These are phyloP conservation scores for Serendipita sp. DNA, from an alignment of 768 basidiomycete species.

Conservation along the genomic window DNA sequence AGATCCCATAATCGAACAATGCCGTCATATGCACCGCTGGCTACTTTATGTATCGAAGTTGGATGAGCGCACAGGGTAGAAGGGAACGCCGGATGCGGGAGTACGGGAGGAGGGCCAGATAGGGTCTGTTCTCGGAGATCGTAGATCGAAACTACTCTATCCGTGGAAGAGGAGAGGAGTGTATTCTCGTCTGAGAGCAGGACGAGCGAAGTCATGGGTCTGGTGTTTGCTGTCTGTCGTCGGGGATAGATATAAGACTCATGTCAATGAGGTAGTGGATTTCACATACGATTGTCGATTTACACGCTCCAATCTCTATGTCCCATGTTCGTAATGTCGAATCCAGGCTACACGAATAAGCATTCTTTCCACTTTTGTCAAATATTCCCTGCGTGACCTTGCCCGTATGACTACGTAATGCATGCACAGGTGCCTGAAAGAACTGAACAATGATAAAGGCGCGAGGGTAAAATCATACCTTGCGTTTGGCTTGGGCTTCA, in stretches of 20 bases:
- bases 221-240: slow-evolving; percentile 46
- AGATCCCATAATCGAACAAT: slow-evolving; percentile 65
- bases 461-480: slow-evolving; percentile 19
- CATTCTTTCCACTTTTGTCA: slow-evolving; percentile 19
- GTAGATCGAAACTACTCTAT: slow-evolving; percentile 56
- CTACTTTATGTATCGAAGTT: slow-evolving; percentile 32
- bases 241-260: neutral
- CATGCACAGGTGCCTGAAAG: slow-evolving; percentile 39
- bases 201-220: slow-evolving; percentile 55
- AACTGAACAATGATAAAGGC: neutral
- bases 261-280: neutral
- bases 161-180: slow-evolving; percentile 50
- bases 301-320: slow-evolving; percentile 56
- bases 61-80: slow-evolving; percentile 36
- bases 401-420: slow-evolving; percentile 71
- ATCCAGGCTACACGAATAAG: slow-evolving; percentile 70
- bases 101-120: slow-evolving; percentile 24
- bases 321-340: slow-evolving; percentile 87
- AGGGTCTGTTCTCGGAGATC: slow-evolving; percentile 37
- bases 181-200: slow-evolving; percentile 28
- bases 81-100: slow-evolving; percentile 50
- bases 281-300: slow-evolving; percentile 44
- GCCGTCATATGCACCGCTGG: slow-evolving; percentile 67
- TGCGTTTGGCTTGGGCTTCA: slow-evolving; percentile 30
- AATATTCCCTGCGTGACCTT: slow-evolving; percentile 65